A percentile compares a stretch with the other conserved stretches of the same genome.
Conservation (phyloP, 345 rosid species). For the Populus deltoides region DNA sequence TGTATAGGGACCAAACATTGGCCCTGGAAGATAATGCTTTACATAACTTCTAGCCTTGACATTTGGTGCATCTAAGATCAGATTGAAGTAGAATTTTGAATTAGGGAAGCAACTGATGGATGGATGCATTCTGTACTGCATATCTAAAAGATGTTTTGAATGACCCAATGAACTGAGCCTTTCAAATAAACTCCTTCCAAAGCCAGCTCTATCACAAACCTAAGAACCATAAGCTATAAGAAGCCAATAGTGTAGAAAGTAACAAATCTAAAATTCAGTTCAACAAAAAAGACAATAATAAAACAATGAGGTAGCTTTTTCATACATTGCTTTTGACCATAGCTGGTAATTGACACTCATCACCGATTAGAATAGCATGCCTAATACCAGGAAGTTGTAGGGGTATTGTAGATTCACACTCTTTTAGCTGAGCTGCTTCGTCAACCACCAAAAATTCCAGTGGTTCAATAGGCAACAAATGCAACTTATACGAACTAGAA, state of each 20-base stretch:
- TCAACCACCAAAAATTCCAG: constrained; percentile 47
- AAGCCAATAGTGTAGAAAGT: background rate
- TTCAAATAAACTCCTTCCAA: constrained; percentile 69
- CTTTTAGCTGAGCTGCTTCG: constrained; percentile 65
- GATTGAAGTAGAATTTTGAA: constrained; percentile 39
- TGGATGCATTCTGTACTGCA: constrained; percentile 85
- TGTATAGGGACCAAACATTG: constrained; percentile 49
- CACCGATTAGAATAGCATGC: constrained; percentile 50
- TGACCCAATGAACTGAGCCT: constrained; percentile 49
- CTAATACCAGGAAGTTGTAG: constrained; percentile 40
- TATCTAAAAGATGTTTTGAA: constrained; percentile 44
- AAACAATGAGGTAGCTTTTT: background rate
- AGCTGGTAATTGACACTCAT: constrained; percentile 52
- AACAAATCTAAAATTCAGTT: background rate
- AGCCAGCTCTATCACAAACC: constrained; percentile 37
- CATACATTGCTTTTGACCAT: constrained; percentile 46
- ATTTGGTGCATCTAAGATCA: constrained; percentile 43
- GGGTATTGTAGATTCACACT: constrained; percentile 53
- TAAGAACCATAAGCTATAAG: constrained; percentile 1
- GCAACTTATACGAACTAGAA: constrained; percentile 35
- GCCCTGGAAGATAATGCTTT: constrained; percentile 30
- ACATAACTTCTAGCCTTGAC: constrained; percentile 16
- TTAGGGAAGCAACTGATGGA: constrained; percentile 61
- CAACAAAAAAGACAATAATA: background rate
- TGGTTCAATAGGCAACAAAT: constrained; percentile 21